Percentiles rank a stretch among this genome's conserved stretches.
Evolutionary conservation across 139 green algal species (phyloP).

Genomic region (Astrephomene gubernaculifera): DNA sequence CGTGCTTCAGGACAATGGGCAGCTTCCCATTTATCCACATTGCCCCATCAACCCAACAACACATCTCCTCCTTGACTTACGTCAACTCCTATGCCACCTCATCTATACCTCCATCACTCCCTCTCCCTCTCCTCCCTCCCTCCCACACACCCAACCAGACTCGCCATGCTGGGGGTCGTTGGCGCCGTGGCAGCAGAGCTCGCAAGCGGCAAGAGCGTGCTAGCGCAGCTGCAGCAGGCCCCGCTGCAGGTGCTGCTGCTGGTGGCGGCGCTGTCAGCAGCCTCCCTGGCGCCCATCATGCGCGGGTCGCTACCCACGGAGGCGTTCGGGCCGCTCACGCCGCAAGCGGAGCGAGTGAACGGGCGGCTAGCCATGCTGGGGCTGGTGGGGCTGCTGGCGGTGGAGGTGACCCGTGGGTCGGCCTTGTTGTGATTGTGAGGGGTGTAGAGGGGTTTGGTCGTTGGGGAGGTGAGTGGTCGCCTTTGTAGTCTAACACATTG

Average conservation of each 20-base stretch:
- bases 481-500: too few species aligned
- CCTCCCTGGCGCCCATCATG: conserved; percentile 7
- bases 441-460: too few species aligned
- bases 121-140: background rate
- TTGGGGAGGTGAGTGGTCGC: too few species aligned
- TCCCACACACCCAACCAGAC: background rate
- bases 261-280: background rate
- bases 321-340: conserved; percentile 23
- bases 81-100: too few species aligned
- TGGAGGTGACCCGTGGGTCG: background rate
- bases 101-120: too few species aligned
- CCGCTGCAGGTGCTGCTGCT: background rate
- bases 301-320: background rate
- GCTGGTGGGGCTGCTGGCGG: background rate
- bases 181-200: background rate
- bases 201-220: background rate
- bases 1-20: too few species aligned
- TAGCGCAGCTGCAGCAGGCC: background rate
- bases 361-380: conserved; percentile 26
- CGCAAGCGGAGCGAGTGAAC: conserved; percentile 14
- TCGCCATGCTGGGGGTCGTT: conserved; percentile 8
- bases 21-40: too few species aligned
- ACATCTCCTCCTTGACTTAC: too few species aligned
- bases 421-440: background rate
- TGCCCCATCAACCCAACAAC: too few species aligned